Evolutionary conservation across 495 filamentous ascomycete species (phyloP).

Genomic region (Hypomontagnella submonticulosa): DNA sequence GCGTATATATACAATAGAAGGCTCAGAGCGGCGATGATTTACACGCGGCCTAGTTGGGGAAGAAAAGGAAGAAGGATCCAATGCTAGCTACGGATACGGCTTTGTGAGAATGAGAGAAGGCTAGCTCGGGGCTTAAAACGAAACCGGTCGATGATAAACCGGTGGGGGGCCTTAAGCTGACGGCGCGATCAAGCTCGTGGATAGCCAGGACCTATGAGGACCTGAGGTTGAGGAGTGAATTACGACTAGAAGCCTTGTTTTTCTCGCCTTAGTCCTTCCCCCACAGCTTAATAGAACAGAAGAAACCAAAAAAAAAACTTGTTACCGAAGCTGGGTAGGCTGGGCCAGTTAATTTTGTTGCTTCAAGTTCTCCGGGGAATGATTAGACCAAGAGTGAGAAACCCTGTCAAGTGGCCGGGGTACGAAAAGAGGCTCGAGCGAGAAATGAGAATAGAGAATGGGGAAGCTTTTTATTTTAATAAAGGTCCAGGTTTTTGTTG

Average conservation of each 20-base stretch:
- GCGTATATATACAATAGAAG: conserved; percentile 19
- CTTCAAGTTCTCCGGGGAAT: conserved; percentile 39
- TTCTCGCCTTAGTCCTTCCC: conserved; percentile 11
- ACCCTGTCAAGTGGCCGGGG: conserved; percentile 37
- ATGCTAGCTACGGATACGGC: conserved; percentile 19
- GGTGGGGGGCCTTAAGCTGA: conserved; percentile 30
- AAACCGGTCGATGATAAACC: conserved; percentile 28
- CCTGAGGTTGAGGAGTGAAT: conserved; percentile 4
- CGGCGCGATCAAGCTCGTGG: conserved; percentile 26
- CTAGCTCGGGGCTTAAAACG: conserved; percentile 32
- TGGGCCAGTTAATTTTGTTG: conserved; percentile 29
- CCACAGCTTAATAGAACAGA: conserved; percentile 13
- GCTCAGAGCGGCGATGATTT: conserved; percentile 7
- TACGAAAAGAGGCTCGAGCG: conserved; percentile 36
- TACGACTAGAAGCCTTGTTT: conserved; percentile 11
- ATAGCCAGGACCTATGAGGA: conserved; percentile 4
- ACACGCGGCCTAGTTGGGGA: conserved; percentile 16
- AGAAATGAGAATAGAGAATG: conserved; percentile 12
- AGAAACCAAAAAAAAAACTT: conserved; percentile 20
- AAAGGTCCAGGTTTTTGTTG: conserved; percentile 16
- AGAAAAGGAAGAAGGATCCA: conserved; percentile 22
- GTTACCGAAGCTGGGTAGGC: conserved; percentile 18
- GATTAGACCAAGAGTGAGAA: conserved; percentile 32
- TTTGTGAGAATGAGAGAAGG: conserved; percentile 23
- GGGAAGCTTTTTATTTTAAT: conserved; percentile 24